Conservation (phyloP, 345 rosid genomes). For the Citrus inodora region DNA sequence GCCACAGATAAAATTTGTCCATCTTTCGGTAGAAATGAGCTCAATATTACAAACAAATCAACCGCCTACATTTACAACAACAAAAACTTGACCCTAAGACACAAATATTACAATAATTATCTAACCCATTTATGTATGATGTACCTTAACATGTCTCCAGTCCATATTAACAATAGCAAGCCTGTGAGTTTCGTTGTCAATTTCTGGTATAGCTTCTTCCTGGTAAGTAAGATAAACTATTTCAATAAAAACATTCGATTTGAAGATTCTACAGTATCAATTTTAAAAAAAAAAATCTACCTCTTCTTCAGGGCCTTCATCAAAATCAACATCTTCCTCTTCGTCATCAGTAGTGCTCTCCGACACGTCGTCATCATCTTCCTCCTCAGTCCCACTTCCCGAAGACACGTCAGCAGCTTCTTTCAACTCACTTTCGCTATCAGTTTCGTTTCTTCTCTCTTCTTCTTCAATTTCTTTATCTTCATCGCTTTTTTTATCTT, state of each 20-base stretch:
- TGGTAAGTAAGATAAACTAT: constrained; percentile 10
- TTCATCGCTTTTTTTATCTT: constrained; percentile 14
- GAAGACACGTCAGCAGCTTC: constrained; percentile 10
- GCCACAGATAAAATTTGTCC: constrained; percentile 70
- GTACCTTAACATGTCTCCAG: constrained; percentile 88
- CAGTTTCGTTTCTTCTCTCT: constrained; percentile 25
- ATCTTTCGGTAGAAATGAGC: constrained; percentile 78
- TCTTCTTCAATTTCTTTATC: constrained; percentile 8
- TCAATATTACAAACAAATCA: constrained; percentile 74
- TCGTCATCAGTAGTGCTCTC: constrained; percentile 51
- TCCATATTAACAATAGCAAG: constrained; percentile 86
- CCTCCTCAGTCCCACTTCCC: constrained; percentile 15
- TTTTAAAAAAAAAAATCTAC: constrained; percentile 21
- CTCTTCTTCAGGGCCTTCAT: constrained; percentile 41
- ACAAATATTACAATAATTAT: not conserved
- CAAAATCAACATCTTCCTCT: constrained; percentile 52
- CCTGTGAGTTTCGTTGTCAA: constrained; percentile 73
- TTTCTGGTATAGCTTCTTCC: constrained; percentile 61
- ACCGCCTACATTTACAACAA: constrained; percentile 50
- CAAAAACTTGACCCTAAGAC: not conserved
- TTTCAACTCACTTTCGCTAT: constrained; percentile 14
- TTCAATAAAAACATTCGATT: not conserved
- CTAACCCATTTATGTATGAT: not conserved
- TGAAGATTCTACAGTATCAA: not conserved
- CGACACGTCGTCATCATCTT: constrained; percentile 26